These are phyloP conservation scores for Castanopsis chinensis DNA, from an alignment of 306 rosid genomes.

Conservation along the genomic window DNA sequence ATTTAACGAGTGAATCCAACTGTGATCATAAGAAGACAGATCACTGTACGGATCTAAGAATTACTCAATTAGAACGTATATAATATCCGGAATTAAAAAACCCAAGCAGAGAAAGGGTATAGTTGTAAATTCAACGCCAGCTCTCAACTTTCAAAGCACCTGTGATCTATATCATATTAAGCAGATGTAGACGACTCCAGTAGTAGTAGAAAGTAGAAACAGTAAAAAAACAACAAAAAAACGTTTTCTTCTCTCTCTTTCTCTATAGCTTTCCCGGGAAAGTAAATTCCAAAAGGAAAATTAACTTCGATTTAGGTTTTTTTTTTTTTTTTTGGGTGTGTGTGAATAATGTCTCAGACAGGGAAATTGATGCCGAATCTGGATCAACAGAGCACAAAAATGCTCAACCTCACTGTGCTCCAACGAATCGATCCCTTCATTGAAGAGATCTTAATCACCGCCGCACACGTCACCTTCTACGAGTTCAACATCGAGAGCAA, in stretches of 20 bases:
- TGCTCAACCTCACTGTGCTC: slow-evolving; percentile 86
- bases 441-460: slow-evolving; percentile 91
- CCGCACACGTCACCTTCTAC: slow-evolving; percentile 87
- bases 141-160: no score
- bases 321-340: background rate
- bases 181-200: background rate
- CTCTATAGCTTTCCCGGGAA: slow-evolving; percentile 23
- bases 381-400: slow-evolving; percentile 78
- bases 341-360: slow-evolving; percentile 44
- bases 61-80: rapidly evolving
- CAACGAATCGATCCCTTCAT: slow-evolving; percentile 86
- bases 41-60: rapidly evolving
- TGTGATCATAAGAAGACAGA: rapidly evolving
- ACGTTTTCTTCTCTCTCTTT: background rate
- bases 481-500: slow-evolving; percentile 77
- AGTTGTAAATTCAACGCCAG: no score
- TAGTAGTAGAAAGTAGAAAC: no score
- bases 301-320: slow-evolving; percentile 22
- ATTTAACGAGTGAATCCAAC: rapidly evolving
- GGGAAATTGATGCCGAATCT: slow-evolving; percentile 93
- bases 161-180: no score
- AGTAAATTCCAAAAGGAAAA: slow-evolving; percentile 5
- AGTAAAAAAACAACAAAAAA: no score
- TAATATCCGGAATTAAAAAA: no score
- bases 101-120: no score